Evolutionary conservation across 2,329 filamentous ascomycete species (phyloP), one percentile per base, ranked within the genome.

Genomic region (Botryotinia narcissicola): DNA sequence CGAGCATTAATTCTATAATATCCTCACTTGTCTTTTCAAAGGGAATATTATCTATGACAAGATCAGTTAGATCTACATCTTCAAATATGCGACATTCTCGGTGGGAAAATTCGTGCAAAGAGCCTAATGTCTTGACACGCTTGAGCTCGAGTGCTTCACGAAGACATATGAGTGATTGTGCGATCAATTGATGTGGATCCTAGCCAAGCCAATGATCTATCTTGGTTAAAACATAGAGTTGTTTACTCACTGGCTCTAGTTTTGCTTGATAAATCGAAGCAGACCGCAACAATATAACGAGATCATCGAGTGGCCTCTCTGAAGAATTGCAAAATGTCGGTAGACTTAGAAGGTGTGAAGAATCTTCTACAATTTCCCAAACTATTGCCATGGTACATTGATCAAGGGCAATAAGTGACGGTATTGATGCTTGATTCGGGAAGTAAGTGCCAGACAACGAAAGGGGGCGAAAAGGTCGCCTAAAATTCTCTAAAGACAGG

Each of bases 11-110:
- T n/a, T n/a, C n/a, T n/a, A n/a, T n/a, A n/a, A n/a, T n/a, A n/a
- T n/a, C n/a, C n/a, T n/a, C n/a, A n/a, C n/a, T n/a, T n/a, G n/a
- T n/a, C n/a, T n/a, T n/a, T n/a, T n/a, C n/a, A n/a, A n/a, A n/a
- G n/a, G n/a, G n/a, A n/a, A n/a, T n/a, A n/a, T n/a, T n/a, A n/a
- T n/a, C 98, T 84, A 98, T 98, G 74, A 98, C 96, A 79, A 99
- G 98, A 72, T 96, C 96, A 4, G 96, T 98, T 2, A 95, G 95
- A 74, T 98, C 98, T 75, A 99, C 89, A 84, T 98, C 95, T 78
- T 97, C 95, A 20, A 29, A 3, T 29, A 3, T 12, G 16, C 2
- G 25, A 16, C 51, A 57, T 16, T 3, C 7, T 16, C 14, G 14
- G 16, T 57, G 51, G 25, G 14, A n/a, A 18, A 29, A 29, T n/a